phyloP scores from a whole-genome alignment of 108 stramenopile species.

The Nitzschia putrida region DNA sequence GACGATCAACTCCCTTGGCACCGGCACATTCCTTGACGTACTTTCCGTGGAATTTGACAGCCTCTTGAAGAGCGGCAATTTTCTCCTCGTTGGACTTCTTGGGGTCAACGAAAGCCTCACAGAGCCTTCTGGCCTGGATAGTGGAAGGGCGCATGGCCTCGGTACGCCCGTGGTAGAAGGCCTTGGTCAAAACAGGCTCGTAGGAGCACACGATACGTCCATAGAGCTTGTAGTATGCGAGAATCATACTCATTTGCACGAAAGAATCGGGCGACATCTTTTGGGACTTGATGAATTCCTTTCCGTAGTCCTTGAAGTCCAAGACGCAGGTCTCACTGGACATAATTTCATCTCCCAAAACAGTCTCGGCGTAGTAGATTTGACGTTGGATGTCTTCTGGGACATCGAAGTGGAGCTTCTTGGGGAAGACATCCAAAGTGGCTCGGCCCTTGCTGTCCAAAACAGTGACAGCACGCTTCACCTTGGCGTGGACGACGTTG shows the following conservation, averaged over 20 bases:
- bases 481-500: constrained; percentile 62
- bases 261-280: constrained; percentile 82
- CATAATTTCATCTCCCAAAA: constrained; percentile 75
- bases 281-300: constrained; percentile 70
- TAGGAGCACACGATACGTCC: constrained; percentile 78
- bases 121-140: constrained; percentile 59
- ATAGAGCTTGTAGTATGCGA: constrained; percentile 83
- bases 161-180: constrained; percentile 84
- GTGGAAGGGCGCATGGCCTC: constrained; percentile 85
- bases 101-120: constrained; percentile 30
- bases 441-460: constrained; percentile 35
- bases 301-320: constrained; percentile 80
- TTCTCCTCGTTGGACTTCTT: constrained; percentile 46
- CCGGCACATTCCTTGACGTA: constrained; percentile 63
- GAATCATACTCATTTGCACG: constrained; percentile 79
- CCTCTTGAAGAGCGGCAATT: constrained; percentile 54
- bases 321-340: constrained; percentile 69
- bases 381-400: constrained; percentile 54
- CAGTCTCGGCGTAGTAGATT: constrained; percentile 81
- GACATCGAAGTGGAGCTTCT: constrained; percentile 74
- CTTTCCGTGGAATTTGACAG: constrained; percentile 63
- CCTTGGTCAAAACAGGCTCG: constrained; percentile 83
- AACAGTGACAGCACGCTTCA: constrained; percentile 48
- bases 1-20: constrained; percentile 80
- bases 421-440: constrained; percentile 61